Evolutionary conservation across 257 asterid genomes (phyloP), one percentile per base, ranked within the genome.

Genomic region (Scutellaria barbata): DNA sequence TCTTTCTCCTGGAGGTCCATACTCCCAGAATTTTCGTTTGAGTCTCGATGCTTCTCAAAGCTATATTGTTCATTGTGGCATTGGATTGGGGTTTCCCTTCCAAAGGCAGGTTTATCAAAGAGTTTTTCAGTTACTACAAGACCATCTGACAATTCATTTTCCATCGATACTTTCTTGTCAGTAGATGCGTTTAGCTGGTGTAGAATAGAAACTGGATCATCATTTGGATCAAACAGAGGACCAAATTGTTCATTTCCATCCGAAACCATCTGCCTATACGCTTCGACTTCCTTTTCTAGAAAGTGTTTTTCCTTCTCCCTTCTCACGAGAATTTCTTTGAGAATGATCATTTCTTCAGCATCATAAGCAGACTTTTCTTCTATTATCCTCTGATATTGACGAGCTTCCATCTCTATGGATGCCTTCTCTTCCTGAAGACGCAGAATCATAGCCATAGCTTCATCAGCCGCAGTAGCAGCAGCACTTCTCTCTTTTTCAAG

Each of bases 371-470:
- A 85, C 74, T 91, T 92, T 61, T 87, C 99, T 75, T 95, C 98
- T 13, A 87, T 56, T 43, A 95, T 74, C 85, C 99, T 82, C 80
- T 85, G 88, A 72, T 85, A 88, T 68, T 95, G 99, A 63, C 95
- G 85, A 68, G 98, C 96, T 67, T 92, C 97, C 92, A 95, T 95
- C 80, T 85, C 90, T 71, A 92, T 78, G 62, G 82, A 80, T 7
- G 96, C 95, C 81, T 94, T 94, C 76, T 94, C 99, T 58, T 81
- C 95, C 76, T 91, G 97, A n/a, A 94, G 89, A 35, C 99, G 96
- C 18, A 82, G 84, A 76, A 94, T 94, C 99, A 94, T 94, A 56
- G 97, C 96, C 97, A 94, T 87, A 47, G 97, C 96, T 88, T 91
- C 99, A 46, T 94, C 99, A 13, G 99, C 99, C 72, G 99, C 97